These are phyloP conservation scores for Aaosphaeria pasadenensis DNA, from an alignment of 2,329 filamentous ascomycete species.

Conservation along the genomic window DNA sequence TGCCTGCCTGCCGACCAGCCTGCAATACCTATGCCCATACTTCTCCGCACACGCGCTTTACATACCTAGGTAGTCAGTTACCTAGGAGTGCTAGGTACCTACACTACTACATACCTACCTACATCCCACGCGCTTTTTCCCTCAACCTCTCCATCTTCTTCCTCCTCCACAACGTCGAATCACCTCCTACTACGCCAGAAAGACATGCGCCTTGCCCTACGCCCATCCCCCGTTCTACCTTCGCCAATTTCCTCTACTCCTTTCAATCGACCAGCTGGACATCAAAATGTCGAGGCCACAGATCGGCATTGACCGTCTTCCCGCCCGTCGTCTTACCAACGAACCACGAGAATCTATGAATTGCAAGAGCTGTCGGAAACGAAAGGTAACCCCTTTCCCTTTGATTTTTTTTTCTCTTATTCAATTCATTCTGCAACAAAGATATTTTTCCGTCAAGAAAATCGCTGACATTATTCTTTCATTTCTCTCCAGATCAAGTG, in stretches of 20 bases:
- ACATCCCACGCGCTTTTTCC: no score
- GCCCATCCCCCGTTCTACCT: slow-evolving; percentile 21
- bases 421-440: slow-evolving; percentile 1
- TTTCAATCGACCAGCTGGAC: slow-evolving; percentile 12
- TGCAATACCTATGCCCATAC: no score
- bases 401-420: slow-evolving; percentile 2
- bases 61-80: no score
- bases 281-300: slow-evolving; percentile 67
- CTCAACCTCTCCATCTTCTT: background rate
- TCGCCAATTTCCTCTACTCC: slow-evolving; percentile 28
- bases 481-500: slow-evolving; percentile 72
- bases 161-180: background rate
- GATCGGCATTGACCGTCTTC: slow-evolving; percentile 77
- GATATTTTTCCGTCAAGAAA: background rate
- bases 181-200: background rate
- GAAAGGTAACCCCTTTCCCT: slow-evolving; percentile 62
- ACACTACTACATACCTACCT: no score
- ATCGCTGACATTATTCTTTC: slow-evolving; percentile 2
- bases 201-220: slow-evolving; percentile 32
- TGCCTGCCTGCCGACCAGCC: no score
- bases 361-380: slow-evolving; percentile 89
- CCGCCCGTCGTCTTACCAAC: slow-evolving; percentile 65
- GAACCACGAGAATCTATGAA: slow-evolving; percentile 91
- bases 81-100: no score
- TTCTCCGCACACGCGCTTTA: no score